phyloP scores from a whole-genome alignment of 768 basidiomycete genomes.

The Suillus cothurnatus region DNA sequence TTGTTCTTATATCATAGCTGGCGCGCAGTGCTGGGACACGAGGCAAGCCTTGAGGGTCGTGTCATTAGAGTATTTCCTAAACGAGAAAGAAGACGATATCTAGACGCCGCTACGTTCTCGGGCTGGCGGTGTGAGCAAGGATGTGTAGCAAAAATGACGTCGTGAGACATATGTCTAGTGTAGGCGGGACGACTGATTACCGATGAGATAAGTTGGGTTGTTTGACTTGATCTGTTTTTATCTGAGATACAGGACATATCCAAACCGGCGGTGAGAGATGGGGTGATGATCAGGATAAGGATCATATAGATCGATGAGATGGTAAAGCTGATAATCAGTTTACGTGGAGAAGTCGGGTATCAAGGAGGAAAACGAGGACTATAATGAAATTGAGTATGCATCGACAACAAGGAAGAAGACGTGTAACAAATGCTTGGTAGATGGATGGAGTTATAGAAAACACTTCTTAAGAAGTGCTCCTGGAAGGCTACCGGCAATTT shows the following conservation, averaged over 20 bases:
- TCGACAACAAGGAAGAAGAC: not conserved
- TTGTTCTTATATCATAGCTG: constrained; percentile 6
- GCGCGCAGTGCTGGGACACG: constrained; percentile 17
- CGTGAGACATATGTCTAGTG: constrained; percentile 3
- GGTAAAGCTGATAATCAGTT: constrained; percentile 8
- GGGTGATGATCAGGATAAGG: constrained; percentile 8
- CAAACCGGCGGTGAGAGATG: constrained; percentile 4
- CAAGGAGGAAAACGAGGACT: constrained; percentile 3
- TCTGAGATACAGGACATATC: constrained; percentile 5
- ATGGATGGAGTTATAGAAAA: not conserved
- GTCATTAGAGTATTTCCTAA: constrained; percentile 14
- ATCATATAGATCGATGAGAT: constrained; percentile 12
- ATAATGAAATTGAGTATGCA: not conserved
- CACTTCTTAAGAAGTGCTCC: not conserved
- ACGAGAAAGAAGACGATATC: constrained; percentile 18
- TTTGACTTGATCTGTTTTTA: constrained; percentile 16
- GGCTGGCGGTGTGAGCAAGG: constrained; percentile 2
- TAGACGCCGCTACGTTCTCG: constrained; percentile 6
- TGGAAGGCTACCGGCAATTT: not conserved
- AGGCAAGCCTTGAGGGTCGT: constrained; percentile 29
- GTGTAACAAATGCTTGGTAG: constrained; percentile 4
- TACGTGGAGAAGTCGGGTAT: constrained; percentile 9
- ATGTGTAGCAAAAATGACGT: constrained; percentile 10
- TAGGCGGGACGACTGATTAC: constrained; percentile 3
- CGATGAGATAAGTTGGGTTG: constrained; percentile 5